Base-by-base conservation (phyloP, 139 green algal genomes). In the Haematococcus sp. region DNA sequence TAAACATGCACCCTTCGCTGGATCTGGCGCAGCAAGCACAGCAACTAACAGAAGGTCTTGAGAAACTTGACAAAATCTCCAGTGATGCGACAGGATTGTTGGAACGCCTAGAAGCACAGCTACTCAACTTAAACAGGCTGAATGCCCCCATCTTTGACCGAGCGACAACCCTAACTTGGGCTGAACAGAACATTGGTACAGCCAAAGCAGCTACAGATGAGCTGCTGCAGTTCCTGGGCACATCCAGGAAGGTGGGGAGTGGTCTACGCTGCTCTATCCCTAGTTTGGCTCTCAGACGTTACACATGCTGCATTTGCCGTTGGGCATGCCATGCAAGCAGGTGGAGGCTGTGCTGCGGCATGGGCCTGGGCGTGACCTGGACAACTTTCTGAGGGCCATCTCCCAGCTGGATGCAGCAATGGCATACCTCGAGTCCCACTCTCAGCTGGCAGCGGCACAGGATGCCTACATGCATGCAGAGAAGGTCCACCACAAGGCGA, bases 111-210 rank as follows among this genome's bases (percentile, higher is more conserved):
- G 68, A 63, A 17, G 20, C 15, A 5, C 51, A 27, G 4, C 68
- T 81, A 33, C 15, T 43, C 4, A 55, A 59, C 13, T 52, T 77
- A 7, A 61, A 31, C 35, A 33, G 3, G 16, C 34, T 76, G 0
- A 81, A 71, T 43, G 73, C 64, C n/a, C 81, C 81, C 31, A 87
- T 87, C 55, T 76, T 80, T 49, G 72, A 73, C 0, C 71, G 73
- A 2, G 77, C 81, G 4, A 78, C 74, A 4, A 76, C 74, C 0
- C 68, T 87, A 27, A 83, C 76, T 4, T 68, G 35, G 63, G 81
- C 81, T 13, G 76, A 87, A 65, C 70, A 78, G 25, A 83, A 83
- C 63, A 77, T 87, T 5, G 77, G 49, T 0, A 34, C 43, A 19
- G 54, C 77, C 7, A 87, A 83, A 27, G 27, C 32, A 2, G 70